Evolutionary conservation across 163 green algal species (phyloP).

Genomic region (Chloroidium sp.): DNA sequence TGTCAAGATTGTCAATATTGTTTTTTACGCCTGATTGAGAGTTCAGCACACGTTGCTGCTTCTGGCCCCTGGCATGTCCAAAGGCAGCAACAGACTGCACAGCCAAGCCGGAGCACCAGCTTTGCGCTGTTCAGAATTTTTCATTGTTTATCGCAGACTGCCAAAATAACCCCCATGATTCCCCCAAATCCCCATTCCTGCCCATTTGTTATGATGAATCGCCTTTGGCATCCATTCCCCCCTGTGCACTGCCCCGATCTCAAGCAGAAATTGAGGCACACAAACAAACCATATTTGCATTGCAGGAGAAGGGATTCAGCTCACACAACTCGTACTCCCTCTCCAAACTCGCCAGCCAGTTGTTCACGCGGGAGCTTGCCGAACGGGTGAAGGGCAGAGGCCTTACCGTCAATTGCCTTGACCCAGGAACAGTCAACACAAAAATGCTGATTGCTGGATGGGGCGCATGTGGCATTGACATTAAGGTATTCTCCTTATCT

Average conservation of each 20-base stretch:
- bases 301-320: constrained; percentile 50
- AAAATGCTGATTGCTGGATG: constrained; percentile 60
- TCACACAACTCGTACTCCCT: constrained; percentile 39
- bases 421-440: constrained; percentile 63
- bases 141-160: not conserved
- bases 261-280: no score
- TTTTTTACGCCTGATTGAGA: no score
- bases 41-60: no score
- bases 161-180: not conserved
- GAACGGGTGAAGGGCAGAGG: constrained; percentile 15
- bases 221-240: not conserved
- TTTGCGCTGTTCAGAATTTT: not conserved
- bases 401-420: constrained; percentile 43
- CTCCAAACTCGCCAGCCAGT: constrained; percentile 47
- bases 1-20: not conserved
- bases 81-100: no score
- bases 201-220: not conserved
- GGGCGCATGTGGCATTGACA: constrained; percentile 6
- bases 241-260: not conserved
- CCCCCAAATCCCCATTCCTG: not conserved
- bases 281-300: no score
- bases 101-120: no score
- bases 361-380: constrained; percentile 42
- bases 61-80: no score
- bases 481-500: not conserved